phyloP scores from a whole-genome alignment of 108 stramenopile species.

The Skeletonema costatum region DNA sequence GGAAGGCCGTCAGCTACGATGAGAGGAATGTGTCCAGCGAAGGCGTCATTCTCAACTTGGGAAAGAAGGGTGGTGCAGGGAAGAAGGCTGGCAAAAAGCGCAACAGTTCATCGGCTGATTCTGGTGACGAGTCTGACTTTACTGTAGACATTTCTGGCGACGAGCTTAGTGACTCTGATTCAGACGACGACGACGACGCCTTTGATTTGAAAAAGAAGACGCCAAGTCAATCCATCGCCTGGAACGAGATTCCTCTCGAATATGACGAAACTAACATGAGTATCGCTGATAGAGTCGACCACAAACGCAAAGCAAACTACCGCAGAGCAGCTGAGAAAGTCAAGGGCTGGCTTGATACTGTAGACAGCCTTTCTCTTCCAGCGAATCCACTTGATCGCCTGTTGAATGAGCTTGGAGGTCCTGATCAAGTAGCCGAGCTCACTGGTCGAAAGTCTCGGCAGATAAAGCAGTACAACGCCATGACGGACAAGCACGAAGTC shows the following conservation, averaged over 20 bases:
- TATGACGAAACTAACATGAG: slow-evolving; percentile 4
- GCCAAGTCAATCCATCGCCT: slow-evolving; percentile 21
- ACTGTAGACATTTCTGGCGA: no score
- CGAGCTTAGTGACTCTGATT: slow-evolving; percentile 7
- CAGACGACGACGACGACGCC: slow-evolving; percentile 9
- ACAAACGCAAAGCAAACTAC: slow-evolving; percentile 17
- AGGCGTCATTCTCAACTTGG: background rate
- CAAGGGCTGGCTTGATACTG: slow-evolving; percentile 1
- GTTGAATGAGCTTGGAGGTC: slow-evolving; percentile 52
- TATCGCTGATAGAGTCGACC: slow-evolving; percentile 4
- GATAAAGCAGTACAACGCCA: slow-evolving; percentile 20
- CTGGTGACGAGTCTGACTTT: no score
- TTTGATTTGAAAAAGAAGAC: slow-evolving; percentile 6
- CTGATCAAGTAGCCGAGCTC: slow-evolving; percentile 51
- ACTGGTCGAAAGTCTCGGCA: slow-evolving; percentile 51
- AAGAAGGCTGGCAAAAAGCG: slow-evolving; percentile 7
- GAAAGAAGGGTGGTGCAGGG: background rate
- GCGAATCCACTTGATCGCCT: slow-evolving; percentile 48
- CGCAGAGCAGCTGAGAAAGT: slow-evolving; percentile 3
- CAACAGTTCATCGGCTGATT: slow-evolving; percentile 3
- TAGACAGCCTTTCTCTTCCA: slow-evolving; percentile 25
- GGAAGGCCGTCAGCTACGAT: background rate
- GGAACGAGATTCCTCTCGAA: slow-evolving; percentile 34
- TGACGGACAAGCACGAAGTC: slow-evolving; percentile 20
- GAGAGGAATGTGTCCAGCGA: background rate